phyloP scores from a whole-genome alignment of 495 filamentous ascomycete genomes.

The Apiosordaria backusii region DNA sequence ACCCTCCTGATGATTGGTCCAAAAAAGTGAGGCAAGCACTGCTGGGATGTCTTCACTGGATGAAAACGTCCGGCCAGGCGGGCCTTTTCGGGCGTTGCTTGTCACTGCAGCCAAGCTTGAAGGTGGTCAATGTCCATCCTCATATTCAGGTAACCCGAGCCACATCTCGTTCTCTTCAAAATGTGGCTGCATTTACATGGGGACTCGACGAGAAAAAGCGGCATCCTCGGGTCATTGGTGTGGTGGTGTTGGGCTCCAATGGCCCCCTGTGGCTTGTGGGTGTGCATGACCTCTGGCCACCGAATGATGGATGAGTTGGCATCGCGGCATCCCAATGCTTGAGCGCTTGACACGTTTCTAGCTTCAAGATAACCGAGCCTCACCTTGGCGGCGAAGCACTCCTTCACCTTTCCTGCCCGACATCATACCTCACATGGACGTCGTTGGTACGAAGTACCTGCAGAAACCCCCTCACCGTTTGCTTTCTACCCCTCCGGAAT shows the following conservation, averaged over 20 bases:
- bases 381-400: slow-evolving; percentile 8
- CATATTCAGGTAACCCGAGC: neutral
- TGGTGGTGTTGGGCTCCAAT: slow-evolving; percentile 15
- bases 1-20: slow-evolving; percentile 11
- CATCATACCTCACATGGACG: neutral
- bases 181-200: neutral
- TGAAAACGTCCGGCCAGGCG: slow-evolving; percentile 12
- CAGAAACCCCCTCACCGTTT: neutral
- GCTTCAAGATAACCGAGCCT: slow-evolving; percentile 7
- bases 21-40: slow-evolving; percentile 19
- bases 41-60: slow-evolving; percentile 14
- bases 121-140: neutral
- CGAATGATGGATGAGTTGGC: slow-evolving; percentile 15
- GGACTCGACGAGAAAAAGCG: slow-evolving; percentile 10
- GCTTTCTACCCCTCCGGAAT: neutral
- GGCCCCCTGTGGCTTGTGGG: slow-evolving; percentile 3
- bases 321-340: slow-evolving; percentile 12
- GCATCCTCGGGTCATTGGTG: slow-evolving; percentile 17
- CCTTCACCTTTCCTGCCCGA: neutral
- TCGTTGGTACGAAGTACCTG: neutral
- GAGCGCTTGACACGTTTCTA: slow-evolving; percentile 15
- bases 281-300: slow-evolving; percentile 6
- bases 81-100: slow-evolving; percentile 1
- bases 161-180: too few species aligned
- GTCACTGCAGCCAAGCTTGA: neutral